Base-by-base conservation (phyloP, 352 stramenopile species). In the Elongisporangium prolatum region DNA sequence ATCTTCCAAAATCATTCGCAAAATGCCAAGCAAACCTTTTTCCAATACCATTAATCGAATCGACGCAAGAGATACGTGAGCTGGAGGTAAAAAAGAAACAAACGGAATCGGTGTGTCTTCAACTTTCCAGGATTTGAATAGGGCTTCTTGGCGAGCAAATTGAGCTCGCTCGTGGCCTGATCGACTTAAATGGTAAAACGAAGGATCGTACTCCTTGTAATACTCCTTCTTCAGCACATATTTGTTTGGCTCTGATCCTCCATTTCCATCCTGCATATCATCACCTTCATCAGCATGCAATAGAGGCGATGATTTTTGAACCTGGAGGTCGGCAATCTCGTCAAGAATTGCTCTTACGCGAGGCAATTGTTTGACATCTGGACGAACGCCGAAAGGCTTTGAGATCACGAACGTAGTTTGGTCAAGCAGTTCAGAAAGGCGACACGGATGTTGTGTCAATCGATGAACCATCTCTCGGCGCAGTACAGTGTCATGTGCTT, bases 401-500 rank as follows among this genome's bases (percentile, higher is more conserved):
- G 76, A 84, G 18, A 85, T 72, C 55, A 92, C 80, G 49, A 89
- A 90, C 2, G 75, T 82, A 0, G 85, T 93, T 52, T 95, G 83
- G 18, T 95, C 85, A 8, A 92, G 71, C 21, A 95, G 59, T 48
- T 92, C 77, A 1, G 85, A 95, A 17, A 89, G 54, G 14, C 77
- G 69, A 20, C 75, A 92, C n/a, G 84, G 78, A 13, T 89, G 72
- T 55, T 89, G 72, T 17, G 77, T 80, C 21, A 97, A 57, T 1
- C 84, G 74, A 67, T 97, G 91, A 4, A 97, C 77, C 50, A 97
- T 79, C 57, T 97, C 88, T 18, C 91, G 75, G 9, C 88, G 81
- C 37, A 97, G 72, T 28, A 86, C 78, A 16, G 68, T 78, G 38
- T 88, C 83, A 34, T 64, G 65, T 34, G 77, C 65, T 40, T 91